Conservation (phyloP, 148 eudicot genomes). For the Dianthus caryophyllus region DNA sequence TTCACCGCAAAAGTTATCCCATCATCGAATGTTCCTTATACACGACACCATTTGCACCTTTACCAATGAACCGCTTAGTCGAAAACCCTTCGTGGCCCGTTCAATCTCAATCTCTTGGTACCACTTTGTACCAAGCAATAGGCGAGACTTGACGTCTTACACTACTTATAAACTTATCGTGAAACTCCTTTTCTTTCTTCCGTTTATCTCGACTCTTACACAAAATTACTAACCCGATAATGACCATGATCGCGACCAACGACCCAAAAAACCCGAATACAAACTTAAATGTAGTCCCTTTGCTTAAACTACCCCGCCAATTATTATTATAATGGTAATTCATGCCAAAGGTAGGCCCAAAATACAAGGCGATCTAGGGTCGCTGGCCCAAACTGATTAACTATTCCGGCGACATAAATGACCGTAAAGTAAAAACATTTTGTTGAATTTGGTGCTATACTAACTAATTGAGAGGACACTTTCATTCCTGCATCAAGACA, state of each 20-base stretch:
- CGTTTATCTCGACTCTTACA: constrained; percentile 27
- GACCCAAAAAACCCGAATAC: constrained; percentile 43
- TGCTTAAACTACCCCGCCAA: constrained; percentile 15
- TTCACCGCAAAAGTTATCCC: constrained; percentile 56
- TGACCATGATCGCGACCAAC: constrained; percentile 27
- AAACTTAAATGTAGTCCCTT: constrained; percentile 19
- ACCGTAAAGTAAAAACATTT: constrained; percentile 52
- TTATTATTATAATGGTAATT: constrained; percentile 8
- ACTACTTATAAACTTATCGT: constrained; percentile 37
- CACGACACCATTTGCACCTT: constrained; percentile 59
- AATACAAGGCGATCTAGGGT: constrained; percentile 39
- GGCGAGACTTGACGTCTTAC: constrained; percentile 48
- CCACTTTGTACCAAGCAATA: constrained; percentile 49
- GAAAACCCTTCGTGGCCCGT: constrained; percentile 60
- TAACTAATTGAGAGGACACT: constrained; percentile 35
- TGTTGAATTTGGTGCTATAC: constrained; percentile 45
- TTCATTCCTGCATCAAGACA: constrained; percentile 60
- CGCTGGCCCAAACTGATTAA: constrained; percentile 49
- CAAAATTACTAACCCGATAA: constrained; percentile 23
- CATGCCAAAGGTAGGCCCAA: constrained; percentile 43
- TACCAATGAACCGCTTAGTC: constrained; percentile 42
- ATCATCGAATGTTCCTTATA: constrained; percentile 42
- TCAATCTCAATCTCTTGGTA: constrained; percentile 46
- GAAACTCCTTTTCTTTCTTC: constrained; percentile 34
- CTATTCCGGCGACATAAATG: constrained; percentile 56